Conservation (phyloP, 345 rosid species). For the Arabis hirsuta region DNA sequence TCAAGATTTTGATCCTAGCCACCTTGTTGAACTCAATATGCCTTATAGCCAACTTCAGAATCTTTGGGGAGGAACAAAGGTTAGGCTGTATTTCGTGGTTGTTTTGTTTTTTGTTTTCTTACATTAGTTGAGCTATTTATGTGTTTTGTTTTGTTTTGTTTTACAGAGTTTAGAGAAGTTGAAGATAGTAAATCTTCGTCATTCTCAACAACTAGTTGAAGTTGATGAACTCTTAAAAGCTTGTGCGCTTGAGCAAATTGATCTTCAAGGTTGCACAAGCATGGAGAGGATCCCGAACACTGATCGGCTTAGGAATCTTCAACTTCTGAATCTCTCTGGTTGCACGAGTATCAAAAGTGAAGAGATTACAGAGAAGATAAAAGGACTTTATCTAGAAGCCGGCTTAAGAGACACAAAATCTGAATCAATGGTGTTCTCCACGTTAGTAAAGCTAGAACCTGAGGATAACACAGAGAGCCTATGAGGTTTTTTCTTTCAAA, state of each 20-base stretch:
- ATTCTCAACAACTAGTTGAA: constrained; percentile 25
- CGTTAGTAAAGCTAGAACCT: background rate
- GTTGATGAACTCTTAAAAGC: constrained; percentile 25
- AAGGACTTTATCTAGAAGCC: constrained; percentile 14
- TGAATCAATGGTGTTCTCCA: constrained; percentile 29
- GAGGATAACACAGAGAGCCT: constrained; percentile 10
- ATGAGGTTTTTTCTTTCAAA: background rate
- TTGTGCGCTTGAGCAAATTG: constrained; percentile 10
- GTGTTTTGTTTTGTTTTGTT: background rate
- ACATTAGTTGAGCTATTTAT: background rate
- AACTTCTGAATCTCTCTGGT: constrained; percentile 21
- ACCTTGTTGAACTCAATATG: constrained; percentile 37
- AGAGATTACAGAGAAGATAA: constrained; percentile 1
- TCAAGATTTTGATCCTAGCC: background rate
- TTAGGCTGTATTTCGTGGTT: background rate
- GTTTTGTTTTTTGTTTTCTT: background rate
- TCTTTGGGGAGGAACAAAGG: constrained; percentile 34
- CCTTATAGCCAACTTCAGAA: constrained; percentile 24
- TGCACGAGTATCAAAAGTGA: background rate
- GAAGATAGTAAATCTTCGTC: constrained; percentile 20
- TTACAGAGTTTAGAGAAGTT: constrained; percentile 17
- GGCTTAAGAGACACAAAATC: constrained; percentile 22
- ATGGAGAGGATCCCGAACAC: constrained; percentile 24
- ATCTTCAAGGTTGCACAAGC: constrained; percentile 32
- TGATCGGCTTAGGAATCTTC: constrained; percentile 12